phyloP scores from a whole-genome alignment of 169 alveolate species.

The Plasmodium reichenowi region DNA sequence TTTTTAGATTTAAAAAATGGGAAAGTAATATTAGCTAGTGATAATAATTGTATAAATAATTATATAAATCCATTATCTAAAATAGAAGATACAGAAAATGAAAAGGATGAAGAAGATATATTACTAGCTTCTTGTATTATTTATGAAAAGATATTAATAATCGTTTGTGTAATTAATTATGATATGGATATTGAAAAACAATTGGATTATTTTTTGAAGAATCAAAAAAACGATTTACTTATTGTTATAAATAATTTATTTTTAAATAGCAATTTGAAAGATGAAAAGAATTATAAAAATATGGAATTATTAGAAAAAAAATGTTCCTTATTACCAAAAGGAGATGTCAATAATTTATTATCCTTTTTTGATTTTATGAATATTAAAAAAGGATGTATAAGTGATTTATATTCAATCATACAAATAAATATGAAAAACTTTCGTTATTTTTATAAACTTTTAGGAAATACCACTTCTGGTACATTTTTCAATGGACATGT shows the following conservation, averaged over 20 bases:
- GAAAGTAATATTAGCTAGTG: constrained; percentile 72
- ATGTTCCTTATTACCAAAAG: constrained; percentile 19
- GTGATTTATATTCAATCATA: constrained; percentile 56
- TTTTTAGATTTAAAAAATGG: constrained; percentile 70
- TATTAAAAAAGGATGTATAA: constrained; percentile 48
- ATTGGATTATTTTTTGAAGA: constrained; percentile 46
- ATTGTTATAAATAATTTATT: constrained; percentile 63
- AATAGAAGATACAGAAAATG: constrained; percentile 13
- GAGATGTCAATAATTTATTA: constrained; percentile 13
- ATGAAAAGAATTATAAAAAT: constrained; percentile 35
- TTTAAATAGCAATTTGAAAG: constrained; percentile 24
- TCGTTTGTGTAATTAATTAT: constrained; percentile 71
- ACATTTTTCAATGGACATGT: constrained; percentile 60
- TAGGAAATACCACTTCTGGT: constrained; percentile 58
- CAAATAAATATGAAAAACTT: constrained; percentile 71
- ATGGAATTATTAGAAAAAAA: constrained; percentile 39
- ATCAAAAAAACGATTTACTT: constrained; percentile 37
- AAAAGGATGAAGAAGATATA: constrained; percentile 13
- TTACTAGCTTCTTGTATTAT: constrained; percentile 64
- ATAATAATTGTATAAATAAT: constrained; percentile 39
- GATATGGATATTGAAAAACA: constrained; percentile 65
- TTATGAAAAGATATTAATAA: constrained; percentile 50
- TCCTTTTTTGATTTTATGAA: constrained; percentile 49
- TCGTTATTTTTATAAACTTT: constrained; percentile 48
- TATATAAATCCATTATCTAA: constrained; percentile 5